Base-by-base conservation (phyloP, 805 yeast species). In the Blastobotrys attinorum region DNA sequence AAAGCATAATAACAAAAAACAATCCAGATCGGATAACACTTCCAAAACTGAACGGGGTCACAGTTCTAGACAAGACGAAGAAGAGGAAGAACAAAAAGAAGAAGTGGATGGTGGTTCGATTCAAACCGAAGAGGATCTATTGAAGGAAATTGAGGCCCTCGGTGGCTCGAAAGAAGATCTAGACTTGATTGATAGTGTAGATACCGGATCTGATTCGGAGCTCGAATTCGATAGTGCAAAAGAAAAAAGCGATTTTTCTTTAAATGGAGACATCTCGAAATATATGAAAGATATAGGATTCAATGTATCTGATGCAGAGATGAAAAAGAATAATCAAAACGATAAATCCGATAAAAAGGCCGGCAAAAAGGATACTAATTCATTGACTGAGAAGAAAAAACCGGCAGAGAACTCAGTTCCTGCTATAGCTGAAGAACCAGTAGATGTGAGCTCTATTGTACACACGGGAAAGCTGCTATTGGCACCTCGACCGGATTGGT, bases 141-240 rank as follows among this genome's bases (percentile, higher is more conserved):
- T 44, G 35, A 22, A 45, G 4, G 50, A 47, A 25, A 35, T 52
- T 22, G 52, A 47, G 39, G 35, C 38, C 18, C 65, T 89, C 22
- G 96, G 97, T 27, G 97, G 96, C 17, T 73, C 86, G 13, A 92
- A 84, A 52, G 89, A 79, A 18, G 97, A 88, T 60, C 59, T 89
- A 37, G 72, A 75, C 36, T 63, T 88, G 40, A 53, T 89, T 10
- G 76, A 65, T 43, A n/a, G n/a, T n/a, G 63, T 64, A 43, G 60
- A 57, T 25, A 42, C 47, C 15, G 61, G 53, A 6, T 53, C 57
- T 11, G 62, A 57, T 13, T 47, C 40, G 31, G 70, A 63, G 40
- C 52, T 72, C 11, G 57, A 46, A 21, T 29, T 44, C 15, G 33
- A 29, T 23, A 47, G 27, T 10, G 36, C 45, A 10, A 46, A 38